Conservation (phyloP, 1,284 basidiomycete species). For the Nidula niveotomentosa region DNA sequence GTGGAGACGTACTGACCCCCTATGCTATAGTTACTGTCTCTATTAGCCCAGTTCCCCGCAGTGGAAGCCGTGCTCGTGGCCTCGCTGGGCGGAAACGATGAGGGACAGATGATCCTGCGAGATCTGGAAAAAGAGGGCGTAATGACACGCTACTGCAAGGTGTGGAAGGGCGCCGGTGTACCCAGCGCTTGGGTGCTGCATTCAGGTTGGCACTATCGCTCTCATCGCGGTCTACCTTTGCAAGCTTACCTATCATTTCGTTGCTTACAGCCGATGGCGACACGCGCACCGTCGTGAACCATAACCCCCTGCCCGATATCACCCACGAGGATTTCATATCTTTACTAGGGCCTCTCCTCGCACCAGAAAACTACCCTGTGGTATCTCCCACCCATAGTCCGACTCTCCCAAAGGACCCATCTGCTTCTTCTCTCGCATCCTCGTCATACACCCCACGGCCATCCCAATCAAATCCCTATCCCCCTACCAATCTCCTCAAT, state of each 20-base stretch:
- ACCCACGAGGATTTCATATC: constrained; percentile 83
- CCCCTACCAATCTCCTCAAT: constrained; percentile 29
- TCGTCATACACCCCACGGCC: constrained; percentile 37
- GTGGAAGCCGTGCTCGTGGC: constrained; percentile 73
- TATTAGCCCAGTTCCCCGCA: constrained; percentile 67
- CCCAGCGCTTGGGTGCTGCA: constrained; percentile 82
- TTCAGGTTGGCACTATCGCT: constrained; percentile 42
- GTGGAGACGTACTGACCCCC: no score
- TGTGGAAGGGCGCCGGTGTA: constrained; percentile 68
- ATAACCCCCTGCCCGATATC: constrained; percentile 81
- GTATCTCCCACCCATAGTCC: constrained; percentile 21
- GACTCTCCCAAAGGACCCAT: constrained; percentile 18
- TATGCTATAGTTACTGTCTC: constrained; percentile 48
- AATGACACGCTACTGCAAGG: constrained; percentile 69
- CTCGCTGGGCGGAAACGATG: constrained; percentile 68
- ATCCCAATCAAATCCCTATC: constrained; percentile 30
- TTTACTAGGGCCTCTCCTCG: constrained; percentile 71
- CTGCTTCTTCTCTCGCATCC: constrained; percentile 30
- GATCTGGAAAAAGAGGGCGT: constrained; percentile 70
- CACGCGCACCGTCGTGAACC: constrained; percentile 72
- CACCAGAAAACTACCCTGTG: constrained; percentile 67
- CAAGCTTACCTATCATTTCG: not conserved
- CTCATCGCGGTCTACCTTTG: not conserved
- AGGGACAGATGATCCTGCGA: constrained; percentile 58
- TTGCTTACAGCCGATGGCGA: constrained; percentile 49